Base-by-base conservation (phyloP, 176 grass and related monocot genomes). In the Rhynchospora tenuis region DNA sequence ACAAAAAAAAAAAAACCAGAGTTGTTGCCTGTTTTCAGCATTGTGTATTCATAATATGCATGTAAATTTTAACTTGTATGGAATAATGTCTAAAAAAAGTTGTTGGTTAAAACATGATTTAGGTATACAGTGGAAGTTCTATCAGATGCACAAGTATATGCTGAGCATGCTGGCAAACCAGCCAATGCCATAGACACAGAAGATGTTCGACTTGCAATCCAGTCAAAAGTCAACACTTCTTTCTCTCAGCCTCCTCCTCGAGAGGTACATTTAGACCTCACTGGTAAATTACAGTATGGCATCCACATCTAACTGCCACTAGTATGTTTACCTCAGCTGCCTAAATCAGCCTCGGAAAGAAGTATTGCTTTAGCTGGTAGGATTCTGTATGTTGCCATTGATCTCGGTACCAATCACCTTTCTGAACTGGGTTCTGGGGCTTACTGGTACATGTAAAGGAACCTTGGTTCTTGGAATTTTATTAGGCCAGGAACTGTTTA, bases 191-290 rank as follows among this genome's bases (percentile, higher is more conserved):
- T 99, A 62, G 96, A 99, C 65, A 83, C 96, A 52, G 93, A 99
- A 67, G 96, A 99, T 86, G 88, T 99, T 27, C 84, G 93, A 58
- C 90, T 99, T 38, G 91, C 96, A 65, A 92, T 93, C 64, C 96
- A 99, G 86, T 90, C 91, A 82, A 99, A 95, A 89, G 93, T 95
- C 85, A 99, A 99, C 67, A 93, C 90, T 87, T 96, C 93, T 82
- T 99, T 96, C 85, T 99, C 97, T 54, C 97, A 99, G 86, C 97
- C 97, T 23, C 97, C 97, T 77, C 91, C 97, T 79, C 93, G 97
- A 74, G 97, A 99, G 97, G 93, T 99, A 91, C 22, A 69, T 14
- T 79, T 50, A 13, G 56, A 73, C 72, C 33, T 66, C 50, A 70
- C 68, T 84, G 27, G 28, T 55, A 69, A 48, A 57, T 20, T 73